Conservation (phyloP, 345 rosid species). For the Dipteronia sinensis region DNA sequence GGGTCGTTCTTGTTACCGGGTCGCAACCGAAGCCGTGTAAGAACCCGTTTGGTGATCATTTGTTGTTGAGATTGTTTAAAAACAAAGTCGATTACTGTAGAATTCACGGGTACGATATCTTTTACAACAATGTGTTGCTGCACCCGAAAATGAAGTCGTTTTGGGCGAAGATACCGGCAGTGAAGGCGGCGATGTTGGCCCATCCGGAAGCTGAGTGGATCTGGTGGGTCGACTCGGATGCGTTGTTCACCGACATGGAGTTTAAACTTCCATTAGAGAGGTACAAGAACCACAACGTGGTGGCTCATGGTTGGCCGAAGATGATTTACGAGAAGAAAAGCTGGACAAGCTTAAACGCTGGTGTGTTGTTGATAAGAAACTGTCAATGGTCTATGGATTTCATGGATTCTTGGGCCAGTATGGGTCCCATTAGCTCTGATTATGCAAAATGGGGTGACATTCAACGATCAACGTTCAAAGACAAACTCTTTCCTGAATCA, state of each 20-base stretch:
- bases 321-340: slow-evolving; percentile 59
- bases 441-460: slow-evolving; percentile 66
- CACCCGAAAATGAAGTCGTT: slow-evolving; percentile 70
- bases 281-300: slow-evolving; percentile 66
- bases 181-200: slow-evolving; percentile 84
- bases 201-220: slow-evolving; percentile 99
- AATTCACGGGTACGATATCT: slow-evolving; percentile 80
- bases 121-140: slow-evolving; percentile 73
- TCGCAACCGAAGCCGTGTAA: slow-evolving; percentile 80
- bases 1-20: slow-evolving; percentile 82
- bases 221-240: slow-evolving; percentile 99
- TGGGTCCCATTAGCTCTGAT: slow-evolving; percentile 72
- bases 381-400: slow-evolving; percentile 99
- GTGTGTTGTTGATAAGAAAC: slow-evolving; percentile 78
- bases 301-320: slow-evolving; percentile 89
- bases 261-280: slow-evolving; percentile 65
- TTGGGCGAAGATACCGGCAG: slow-evolving; percentile 87
- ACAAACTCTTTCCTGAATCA: slow-evolving; percentile 81
- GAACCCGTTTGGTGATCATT: slow-evolving; percentile 87
- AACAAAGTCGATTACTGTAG: slow-evolving; percentile 94
- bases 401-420: slow-evolving; percentile 66
- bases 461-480: slow-evolving; percentile 72
- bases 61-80: slow-evolving; percentile 72
- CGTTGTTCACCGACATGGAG: slow-evolving; percentile 92
- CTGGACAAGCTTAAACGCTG: slow-evolving; percentile 92